A percentile compares a stretch with the other conserved stretches of the same genome.
Evolutionary conservation across 495 filamentous ascomycete genomes (phyloP).

Genomic region (Physcia stellaris): DNA sequence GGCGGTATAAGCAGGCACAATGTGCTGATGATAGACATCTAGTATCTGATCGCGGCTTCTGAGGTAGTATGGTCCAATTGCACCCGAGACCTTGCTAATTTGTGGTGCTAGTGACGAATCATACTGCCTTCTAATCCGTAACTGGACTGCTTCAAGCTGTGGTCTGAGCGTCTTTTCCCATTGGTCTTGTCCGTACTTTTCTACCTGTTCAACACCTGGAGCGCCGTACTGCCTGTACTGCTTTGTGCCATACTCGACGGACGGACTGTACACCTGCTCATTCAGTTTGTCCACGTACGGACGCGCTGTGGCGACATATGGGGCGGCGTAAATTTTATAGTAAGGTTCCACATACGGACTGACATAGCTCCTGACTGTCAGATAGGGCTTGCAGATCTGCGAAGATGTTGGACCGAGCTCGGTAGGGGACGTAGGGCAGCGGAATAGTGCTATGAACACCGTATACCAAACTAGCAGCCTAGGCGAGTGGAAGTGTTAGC

Average conservation of each 20-base stretch:
- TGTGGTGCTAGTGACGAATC: constrained; percentile 56
- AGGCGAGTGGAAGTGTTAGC: constrained; percentile 5
- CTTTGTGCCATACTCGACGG: constrained; percentile 43
- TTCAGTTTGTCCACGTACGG: constrained; percentile 63
- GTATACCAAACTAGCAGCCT: constrained; percentile 80
- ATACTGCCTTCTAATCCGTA: constrained; percentile 50
- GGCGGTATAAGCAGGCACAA: constrained; percentile 63
- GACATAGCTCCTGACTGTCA: constrained; percentile 52
- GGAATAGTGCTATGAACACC: constrained; percentile 63
- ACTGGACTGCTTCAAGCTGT: constrained; percentile 48
- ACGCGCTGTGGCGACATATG: constrained; percentile 61
- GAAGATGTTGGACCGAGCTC: constrained; percentile 58
- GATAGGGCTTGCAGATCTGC: constrained; percentile 70
- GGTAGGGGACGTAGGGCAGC: constrained; percentile 60
- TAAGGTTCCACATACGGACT: constrained; percentile 73
- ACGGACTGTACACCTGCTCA: constrained; percentile 51
- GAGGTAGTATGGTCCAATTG: constrained; percentile 57
- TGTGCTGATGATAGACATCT: constrained; percentile 52
- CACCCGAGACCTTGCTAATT: constrained; percentile 42
- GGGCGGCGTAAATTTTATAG: constrained; percentile 70
- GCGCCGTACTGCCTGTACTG: constrained; percentile 62
- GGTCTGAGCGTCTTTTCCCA: constrained; percentile 71
- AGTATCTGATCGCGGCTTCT: constrained; percentile 43
- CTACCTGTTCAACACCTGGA: constrained; percentile 53
- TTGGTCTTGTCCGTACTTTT: constrained; percentile 49